phyloP scores from a whole-genome alignment of 2,329 filamentous ascomycete genomes.

The Fonsecaea pugnacius region DNA sequence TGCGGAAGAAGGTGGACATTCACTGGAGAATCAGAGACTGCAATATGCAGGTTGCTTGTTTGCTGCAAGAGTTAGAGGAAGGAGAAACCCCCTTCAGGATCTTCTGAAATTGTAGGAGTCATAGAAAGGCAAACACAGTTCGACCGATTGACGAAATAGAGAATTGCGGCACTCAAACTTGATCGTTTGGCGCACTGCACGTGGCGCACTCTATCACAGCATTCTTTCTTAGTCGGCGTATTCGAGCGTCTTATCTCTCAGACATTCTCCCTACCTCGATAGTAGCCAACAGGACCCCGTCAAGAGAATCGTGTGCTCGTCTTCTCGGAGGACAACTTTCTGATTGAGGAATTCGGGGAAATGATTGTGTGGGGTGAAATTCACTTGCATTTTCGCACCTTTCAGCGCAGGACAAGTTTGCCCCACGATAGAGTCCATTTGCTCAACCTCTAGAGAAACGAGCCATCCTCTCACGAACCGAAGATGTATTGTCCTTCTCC shows the following conservation, averaged over 20 bases:
- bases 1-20: slow-evolving; percentile 12
- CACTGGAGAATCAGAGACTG: not conserved
- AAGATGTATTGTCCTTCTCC: not conserved
- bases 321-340: not conserved
- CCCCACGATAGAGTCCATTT: not conserved
- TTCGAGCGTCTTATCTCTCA: not conserved
- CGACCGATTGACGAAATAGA: not conserved
- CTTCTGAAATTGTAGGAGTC: not conserved
- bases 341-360: not conserved
- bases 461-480: not conserved
- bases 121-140: slow-evolving; percentile 4
- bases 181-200: not conserved
- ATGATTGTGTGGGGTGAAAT: slow-evolving; percentile 23
- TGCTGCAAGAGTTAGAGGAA: not conserved
- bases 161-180: not conserved
- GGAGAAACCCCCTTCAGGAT: not conserved
- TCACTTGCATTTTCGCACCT: not conserved
- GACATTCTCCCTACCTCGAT: not conserved
- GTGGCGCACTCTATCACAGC: not conserved
- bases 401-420: not conserved
- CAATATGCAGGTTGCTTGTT: not conserved
- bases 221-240: not conserved
- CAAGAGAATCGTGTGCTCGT: slow-evolving; percentile 14
- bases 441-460: not conserved
- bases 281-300: not conserved